Evolutionary conservation across 768 basidiomycete genomes (phyloP).

Genomic region (Sarcomyxa edulis): DNA sequence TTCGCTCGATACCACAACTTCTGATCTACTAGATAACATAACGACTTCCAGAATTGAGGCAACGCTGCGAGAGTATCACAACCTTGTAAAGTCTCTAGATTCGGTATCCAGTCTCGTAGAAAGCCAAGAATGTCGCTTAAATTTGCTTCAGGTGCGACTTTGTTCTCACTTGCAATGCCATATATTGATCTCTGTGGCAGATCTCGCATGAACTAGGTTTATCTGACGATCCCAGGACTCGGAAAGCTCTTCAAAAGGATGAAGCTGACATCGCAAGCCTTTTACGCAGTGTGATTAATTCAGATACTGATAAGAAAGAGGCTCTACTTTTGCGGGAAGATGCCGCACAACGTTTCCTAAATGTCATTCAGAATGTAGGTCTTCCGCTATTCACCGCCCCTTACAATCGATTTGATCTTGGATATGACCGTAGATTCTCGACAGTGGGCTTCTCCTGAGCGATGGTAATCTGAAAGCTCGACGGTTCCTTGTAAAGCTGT

Average conservation of each 20-base stretch:
- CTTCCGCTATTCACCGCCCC: no score
- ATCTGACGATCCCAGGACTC: slow-evolving; percentile 12
- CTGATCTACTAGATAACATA: no score
- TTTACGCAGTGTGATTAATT: slow-evolving; percentile 11
- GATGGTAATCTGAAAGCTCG: slow-evolving; percentile 2
- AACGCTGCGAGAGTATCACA: slow-evolving; percentile 11
- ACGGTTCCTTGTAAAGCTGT: slow-evolving; percentile 12
- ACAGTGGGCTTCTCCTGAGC: not conserved
- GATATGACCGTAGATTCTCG: not conserved
- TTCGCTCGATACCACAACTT: no score
- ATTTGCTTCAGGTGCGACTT: slow-evolving; percentile 10
- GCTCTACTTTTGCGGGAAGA: slow-evolving; percentile 11
- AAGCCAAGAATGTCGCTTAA: slow-evolving; percentile 11
- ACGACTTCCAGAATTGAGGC: not conserved
- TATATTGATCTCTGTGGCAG: not conserved
- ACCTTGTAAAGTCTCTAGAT: slow-evolving; percentile 9
- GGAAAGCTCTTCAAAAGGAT: slow-evolving; percentile 13
- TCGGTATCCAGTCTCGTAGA: slow-evolving; percentile 11
- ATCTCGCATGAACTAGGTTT: slow-evolving; percentile 10
- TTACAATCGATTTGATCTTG: no score
- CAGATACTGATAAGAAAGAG: slow-evolving; percentile 8
- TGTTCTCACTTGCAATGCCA: not conserved
- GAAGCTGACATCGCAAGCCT: slow-evolving; percentile 11
- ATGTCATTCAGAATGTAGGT: slow-evolving; percentile 15
- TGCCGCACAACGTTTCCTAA: slow-evolving; percentile 13